Percentiles rank a stretch among this genome's conserved stretches.
phyloP scores from a whole-genome alignment of 2,329 filamentous ascomycete genomes.

The Xylariaceae sp. region DNA sequence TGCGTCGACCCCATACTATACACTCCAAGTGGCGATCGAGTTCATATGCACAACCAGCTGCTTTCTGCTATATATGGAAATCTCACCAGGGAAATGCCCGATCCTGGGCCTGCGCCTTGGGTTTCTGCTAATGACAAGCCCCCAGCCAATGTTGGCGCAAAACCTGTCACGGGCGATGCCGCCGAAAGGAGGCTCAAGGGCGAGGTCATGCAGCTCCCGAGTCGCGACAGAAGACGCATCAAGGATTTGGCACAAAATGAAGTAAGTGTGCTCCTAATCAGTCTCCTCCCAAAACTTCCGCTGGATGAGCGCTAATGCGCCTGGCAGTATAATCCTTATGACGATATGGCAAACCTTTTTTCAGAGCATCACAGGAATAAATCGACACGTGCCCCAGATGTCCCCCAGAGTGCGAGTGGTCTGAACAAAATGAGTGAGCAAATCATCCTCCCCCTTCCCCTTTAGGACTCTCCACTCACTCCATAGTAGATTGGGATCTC shows the following conservation, averaged over 20 bases:
- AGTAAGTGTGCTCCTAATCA: conserved; percentile 36
- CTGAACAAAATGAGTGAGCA: conserved; percentile 75
- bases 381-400: conserved; percentile 48
- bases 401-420: conserved; percentile 65
- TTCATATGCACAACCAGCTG: conserved; percentile 65
- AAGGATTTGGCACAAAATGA: conserved; percentile 62
- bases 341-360: conserved; percentile 49
- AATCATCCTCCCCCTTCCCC: neutral
- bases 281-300: neutral
- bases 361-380: conserved; percentile 45
- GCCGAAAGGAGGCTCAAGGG: conserved; percentile 62
- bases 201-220: conserved; percentile 68
- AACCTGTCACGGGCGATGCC: conserved; percentile 61
- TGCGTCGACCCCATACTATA: conserved; percentile 57
- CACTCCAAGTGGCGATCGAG: conserved; percentile 53
- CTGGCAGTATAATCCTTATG: conserved; percentile 49
- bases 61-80: conserved; percentile 64
- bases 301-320: conserved; percentile 17
- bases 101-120: conserved; percentile 64
- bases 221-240: conserved; percentile 60
- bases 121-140: conserved; percentile 69
- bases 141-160: conserved; percentile 49
- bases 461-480: conserved; percentile 2
- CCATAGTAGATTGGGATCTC: conserved; percentile 53
- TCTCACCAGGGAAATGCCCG: conserved; percentile 65